These are phyloP conservation scores for Penicillium vulpinum DNA, from an alignment of 2,329 filamentous ascomycete genomes.

Conservation along the genomic window DNA sequence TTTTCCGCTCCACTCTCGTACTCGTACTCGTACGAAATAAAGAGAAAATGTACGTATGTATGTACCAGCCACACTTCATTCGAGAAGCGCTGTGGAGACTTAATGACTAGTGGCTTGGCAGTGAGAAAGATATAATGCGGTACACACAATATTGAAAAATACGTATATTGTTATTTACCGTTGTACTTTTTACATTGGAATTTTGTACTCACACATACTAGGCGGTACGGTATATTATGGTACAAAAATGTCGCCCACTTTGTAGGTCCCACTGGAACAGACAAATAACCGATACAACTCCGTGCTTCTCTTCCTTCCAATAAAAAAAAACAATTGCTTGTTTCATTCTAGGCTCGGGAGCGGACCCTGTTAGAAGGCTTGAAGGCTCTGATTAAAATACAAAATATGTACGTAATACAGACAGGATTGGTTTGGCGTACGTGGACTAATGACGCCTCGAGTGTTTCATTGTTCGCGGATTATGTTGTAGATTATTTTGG, in stretches of 20 bases:
- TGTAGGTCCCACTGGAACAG: too few species aligned
- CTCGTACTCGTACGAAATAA: slow-evolving; percentile 14
- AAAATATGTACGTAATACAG: not conserved
- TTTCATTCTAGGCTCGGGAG: not conserved
- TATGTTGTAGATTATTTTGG: not conserved
- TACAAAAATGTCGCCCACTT: too few species aligned
- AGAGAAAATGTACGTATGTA: too few species aligned
- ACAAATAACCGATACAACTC: not conserved
- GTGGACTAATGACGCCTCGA: not conserved
- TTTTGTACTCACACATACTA: too few species aligned
- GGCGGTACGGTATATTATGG: too few species aligned
- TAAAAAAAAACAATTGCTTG: not conserved
- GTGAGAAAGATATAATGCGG: not conserved
- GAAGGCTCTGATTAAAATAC: not conserved
- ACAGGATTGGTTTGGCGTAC: not conserved
- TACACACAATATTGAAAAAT: not conserved
- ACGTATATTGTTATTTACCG: not conserved
- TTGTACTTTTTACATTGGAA: too few species aligned
- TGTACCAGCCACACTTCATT: slow-evolving; percentile 4
- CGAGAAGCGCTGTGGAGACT: not conserved
- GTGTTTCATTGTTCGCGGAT: not conserved
- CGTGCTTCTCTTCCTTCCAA: not conserved
- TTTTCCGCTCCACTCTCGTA: slow-evolving; percentile 2
- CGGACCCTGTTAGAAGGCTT: not conserved
- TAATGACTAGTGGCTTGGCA: slow-evolving; percentile 17